Evolutionary conservation across 352 stramenopile genomes (phyloP), one percentile per base, ranked within the genome.

Genomic region (Nothophytophthora sp.): DNA sequence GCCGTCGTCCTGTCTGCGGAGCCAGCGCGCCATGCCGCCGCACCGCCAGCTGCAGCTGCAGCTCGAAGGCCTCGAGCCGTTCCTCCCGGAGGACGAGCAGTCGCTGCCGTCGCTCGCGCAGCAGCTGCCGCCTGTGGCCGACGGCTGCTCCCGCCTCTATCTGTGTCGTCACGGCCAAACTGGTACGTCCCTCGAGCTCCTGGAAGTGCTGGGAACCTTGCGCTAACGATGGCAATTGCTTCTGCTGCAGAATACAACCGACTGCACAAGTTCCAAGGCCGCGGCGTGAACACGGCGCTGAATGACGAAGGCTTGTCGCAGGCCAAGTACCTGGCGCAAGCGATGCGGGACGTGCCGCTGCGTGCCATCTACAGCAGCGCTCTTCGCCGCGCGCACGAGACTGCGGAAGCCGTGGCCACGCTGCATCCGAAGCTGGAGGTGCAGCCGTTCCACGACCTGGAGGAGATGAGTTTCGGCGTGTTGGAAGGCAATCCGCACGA

Each of bases 401-500:
- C 77, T 1, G 75, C 81, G 4, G 33, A 60, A 13, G 64, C 70
- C 12, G 76, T 90, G 7, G 60, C 74, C 12, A 61, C 86, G 27
- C 54, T 62, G 19, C 76, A 90, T 56, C 67, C 73, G 19, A 73
- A 78, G 51, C 47, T 88, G 30, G 57, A 76, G 49, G 56, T 87
- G 42, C 54, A 87, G 56, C 28, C 70, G n/a, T 84, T 90, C 50
- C 18, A 58, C 15, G 81, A 91, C 25, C 59, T 93, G 8, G 81
- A 93, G 43, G 83, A 93, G 53, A 93, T 93, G 83, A 92, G 82
- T 63, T 93, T 92, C 46, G 83, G 83, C 8, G 38, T 81, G 34
- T 68, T 92, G 15, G 83, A 93, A 48, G 81, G 79, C 38, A 73
- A 88, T 38, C 59, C 67, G 32, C 76, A 82, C 54, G 67, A 70